Evolutionary conservation across 208 protist genomes (phyloP).

Genomic region (Blastocrithidia nonstop): DNA sequence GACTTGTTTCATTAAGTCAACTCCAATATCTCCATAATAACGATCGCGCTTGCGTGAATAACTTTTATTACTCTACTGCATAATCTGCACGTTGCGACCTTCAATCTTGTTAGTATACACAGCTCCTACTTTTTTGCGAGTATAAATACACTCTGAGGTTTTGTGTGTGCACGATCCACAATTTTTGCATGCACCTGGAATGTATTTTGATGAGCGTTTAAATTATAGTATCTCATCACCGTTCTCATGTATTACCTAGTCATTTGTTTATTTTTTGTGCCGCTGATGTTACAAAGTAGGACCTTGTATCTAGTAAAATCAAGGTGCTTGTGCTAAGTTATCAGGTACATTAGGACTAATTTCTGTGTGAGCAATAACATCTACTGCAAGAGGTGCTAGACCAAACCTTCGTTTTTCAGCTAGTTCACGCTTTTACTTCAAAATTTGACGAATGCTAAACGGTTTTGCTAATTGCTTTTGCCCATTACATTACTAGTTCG

Average conservation of each 20-base stretch:
- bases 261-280: slow-evolving; percentile 5
- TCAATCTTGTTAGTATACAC: slow-evolving; percentile 52
- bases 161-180: slow-evolving; percentile 97
- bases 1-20: slow-evolving; percentile 35
- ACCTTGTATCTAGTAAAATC: slow-evolving; percentile 80
- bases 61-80: slow-evolving; percentile 1
- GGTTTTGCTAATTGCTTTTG: slow-evolving; percentile 2
- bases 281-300: slow-evolving; percentile 88
- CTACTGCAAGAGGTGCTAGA: slow-evolving; percentile 65
- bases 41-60: slow-evolving; percentile 68
- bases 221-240: slow-evolving; percentile 17
- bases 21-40: slow-evolving; percentile 33
- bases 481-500: slow-evolving; percentile 1
- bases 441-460: slow-evolving; percentile 40
- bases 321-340: slow-evolving; percentile 95
- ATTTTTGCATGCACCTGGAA: slow-evolving; percentile 96
- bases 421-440: slow-evolving; percentile 62
- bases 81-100: slow-evolving; percentile 26
- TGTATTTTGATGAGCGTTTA: slow-evolving; percentile 71
- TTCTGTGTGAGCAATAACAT: slow-evolving; percentile 57
- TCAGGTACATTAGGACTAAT: slow-evolving; percentile 98
- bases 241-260: slow-evolving; percentile 21
- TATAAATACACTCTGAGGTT: slow-evolving; percentile 89
- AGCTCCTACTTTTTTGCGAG: slow-evolving; percentile 58
- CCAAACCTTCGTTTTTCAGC: slow-evolving; percentile 80